phyloP scores from a whole-genome alignment of 805 yeast species.

The Suhomyces canberraensis region DNA sequence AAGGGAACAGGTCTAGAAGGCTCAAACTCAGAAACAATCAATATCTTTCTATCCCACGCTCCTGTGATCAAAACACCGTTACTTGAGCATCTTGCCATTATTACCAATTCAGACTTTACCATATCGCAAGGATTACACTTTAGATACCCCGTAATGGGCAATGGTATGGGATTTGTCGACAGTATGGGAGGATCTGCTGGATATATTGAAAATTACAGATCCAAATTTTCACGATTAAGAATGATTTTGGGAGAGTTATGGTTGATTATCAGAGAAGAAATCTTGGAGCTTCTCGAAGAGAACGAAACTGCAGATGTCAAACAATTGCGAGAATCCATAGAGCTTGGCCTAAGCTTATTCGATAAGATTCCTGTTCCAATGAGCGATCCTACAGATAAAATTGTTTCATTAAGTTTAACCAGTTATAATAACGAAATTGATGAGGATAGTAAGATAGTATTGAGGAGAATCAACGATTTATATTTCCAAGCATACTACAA shows the following conservation, averaged over 20 bases:
- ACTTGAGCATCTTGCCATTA: conserved; percentile 62
- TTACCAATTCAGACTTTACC: conserved; percentile 68
- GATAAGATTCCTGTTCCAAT: conserved; percentile 57
- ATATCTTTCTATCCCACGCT: conserved; percentile 64
- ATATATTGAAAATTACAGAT: conserved; percentile 55
- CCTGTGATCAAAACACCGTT: conserved; percentile 70
- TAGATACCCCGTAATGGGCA: conserved; percentile 65
- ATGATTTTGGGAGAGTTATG: conserved; percentile 62
- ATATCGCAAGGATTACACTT: conserved; percentile 72
- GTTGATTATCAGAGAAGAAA: conserved; percentile 54
- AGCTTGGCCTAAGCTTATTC: conserved; percentile 57
- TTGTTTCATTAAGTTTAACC: conserved; percentile 37
- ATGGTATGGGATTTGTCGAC: conserved; percentile 63
- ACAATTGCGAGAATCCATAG: conserved; percentile 41
- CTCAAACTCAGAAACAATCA: conserved; percentile 39
- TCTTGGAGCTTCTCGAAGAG: conserved; percentile 39
- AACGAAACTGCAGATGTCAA: conserved; percentile 20
- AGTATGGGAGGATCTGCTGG: conserved; percentile 36
- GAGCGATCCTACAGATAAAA: conserved; percentile 36
- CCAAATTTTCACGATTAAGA: conserved; percentile 59
- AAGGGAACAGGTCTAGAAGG: conserved; percentile 4
- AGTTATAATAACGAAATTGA: conserved; percentile 6
- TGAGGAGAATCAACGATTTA: conserved; percentile 53
- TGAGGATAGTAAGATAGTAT: conserved; percentile 36
- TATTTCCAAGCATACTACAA: conserved; percentile 65